Conservation (phyloP, 495 filamentous ascomycete genomes). For the Tuber magnatum region DNA sequence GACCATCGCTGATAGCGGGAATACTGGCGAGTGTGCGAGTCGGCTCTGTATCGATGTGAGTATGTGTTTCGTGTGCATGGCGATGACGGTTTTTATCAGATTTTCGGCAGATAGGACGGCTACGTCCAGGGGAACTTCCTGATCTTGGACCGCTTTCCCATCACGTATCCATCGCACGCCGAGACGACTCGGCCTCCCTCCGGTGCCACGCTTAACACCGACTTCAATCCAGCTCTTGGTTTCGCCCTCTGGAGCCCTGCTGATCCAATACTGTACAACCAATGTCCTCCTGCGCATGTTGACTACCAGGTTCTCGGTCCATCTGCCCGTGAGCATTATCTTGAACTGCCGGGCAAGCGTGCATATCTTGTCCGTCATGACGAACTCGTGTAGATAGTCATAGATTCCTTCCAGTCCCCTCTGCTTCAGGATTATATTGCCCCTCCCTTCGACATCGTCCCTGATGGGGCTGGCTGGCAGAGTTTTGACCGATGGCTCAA, state of each 20-base stretch:
- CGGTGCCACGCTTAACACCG: constrained; percentile 39
- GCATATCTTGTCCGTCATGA: constrained; percentile 78
- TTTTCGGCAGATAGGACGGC: constrained; percentile 61
- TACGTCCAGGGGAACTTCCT: constrained; percentile 57
- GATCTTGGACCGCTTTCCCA: constrained; percentile 61
- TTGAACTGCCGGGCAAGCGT: constrained; percentile 68
- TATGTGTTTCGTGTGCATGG: constrained; percentile 61
- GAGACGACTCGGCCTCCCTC: constrained; percentile 48
- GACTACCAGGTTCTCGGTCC: constrained; percentile 67
- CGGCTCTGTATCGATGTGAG: constrained; percentile 55
- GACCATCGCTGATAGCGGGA: constrained; percentile 50
- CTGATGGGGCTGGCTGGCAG: constrained; percentile 56
- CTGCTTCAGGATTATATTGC: constrained; percentile 59
- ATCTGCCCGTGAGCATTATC: constrained; percentile 58
- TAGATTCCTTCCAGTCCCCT: constrained; percentile 71
- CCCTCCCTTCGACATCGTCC: constrained; percentile 57
- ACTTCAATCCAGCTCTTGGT: constrained; percentile 68
- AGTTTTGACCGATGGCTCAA: constrained; percentile 55
- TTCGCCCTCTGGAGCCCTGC: constrained; percentile 49
- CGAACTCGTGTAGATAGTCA: constrained; percentile 72
- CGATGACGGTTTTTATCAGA: constrained; percentile 66
- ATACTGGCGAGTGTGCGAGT: constrained; percentile 54
- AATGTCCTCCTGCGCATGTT: constrained; percentile 70
- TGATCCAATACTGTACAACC: constrained; percentile 82
- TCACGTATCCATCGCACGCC: constrained; percentile 78